Conservation (phyloP, 1,139 yeast species). For the Hemisphaericaspora xylanilytica region DNA sequence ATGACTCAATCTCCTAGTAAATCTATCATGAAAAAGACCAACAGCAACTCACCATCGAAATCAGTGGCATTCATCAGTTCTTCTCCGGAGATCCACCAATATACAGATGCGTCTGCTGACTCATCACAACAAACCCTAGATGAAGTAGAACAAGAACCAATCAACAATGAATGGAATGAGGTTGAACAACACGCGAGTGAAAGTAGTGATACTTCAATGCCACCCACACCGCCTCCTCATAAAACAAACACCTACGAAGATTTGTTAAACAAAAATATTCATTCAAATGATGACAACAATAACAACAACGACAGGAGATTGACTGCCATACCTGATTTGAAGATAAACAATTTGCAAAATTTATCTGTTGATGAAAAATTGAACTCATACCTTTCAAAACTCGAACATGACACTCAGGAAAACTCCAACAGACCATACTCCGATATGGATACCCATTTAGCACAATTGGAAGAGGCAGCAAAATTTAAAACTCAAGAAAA, state of each 20-base stretch:
- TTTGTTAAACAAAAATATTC: constrained; percentile 14
- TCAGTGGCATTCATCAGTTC: constrained; percentile 37
- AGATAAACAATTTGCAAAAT: constrained; percentile 25
- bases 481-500: constrained; percentile 30
- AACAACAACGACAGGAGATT: constrained; percentile 20
- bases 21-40: constrained; percentile 39
- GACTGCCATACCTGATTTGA: constrained; percentile 21
- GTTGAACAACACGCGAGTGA: background rate
- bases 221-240: constrained; percentile 21
- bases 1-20: constrained; percentile 34
- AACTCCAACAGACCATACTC: constrained; percentile 14
- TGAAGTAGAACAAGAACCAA: background rate
- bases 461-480: constrained; percentile 28
- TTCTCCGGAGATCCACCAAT: constrained; percentile 38
- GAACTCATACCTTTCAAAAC: constrained; percentile 26
- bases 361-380: constrained; percentile 41
- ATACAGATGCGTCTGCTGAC: constrained; percentile 14
- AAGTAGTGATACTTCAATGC: constrained; percentile 10
- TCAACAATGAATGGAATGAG: constrained; percentile 5
- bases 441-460: constrained; percentile 39
- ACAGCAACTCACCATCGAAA: constrained; percentile 36
- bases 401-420: background rate
- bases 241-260: constrained; percentile 17
- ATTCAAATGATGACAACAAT: constrained; percentile 16
- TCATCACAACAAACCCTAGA: background rate